These are phyloP conservation scores for Claviceps pusilla DNA, from an alignment of 2,329 filamentous ascomycete species.

Conservation along the genomic window DNA sequence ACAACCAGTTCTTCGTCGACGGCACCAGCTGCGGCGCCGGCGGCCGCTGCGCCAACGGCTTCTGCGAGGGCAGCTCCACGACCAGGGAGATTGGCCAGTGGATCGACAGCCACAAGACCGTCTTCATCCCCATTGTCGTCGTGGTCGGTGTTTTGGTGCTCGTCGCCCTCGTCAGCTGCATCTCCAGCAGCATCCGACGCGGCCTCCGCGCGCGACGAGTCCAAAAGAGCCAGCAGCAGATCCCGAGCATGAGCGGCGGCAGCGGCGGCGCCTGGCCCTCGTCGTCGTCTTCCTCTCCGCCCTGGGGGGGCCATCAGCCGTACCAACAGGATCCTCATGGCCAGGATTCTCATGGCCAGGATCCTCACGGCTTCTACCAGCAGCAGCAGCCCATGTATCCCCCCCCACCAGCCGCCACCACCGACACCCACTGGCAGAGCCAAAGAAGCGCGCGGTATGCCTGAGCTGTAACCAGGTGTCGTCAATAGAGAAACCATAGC, in stretches of 20 bases:
- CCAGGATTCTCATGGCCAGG: too few species aligned
- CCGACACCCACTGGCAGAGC: neutral
- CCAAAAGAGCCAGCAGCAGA: neutral
- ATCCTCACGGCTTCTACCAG: neutral
- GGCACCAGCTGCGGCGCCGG: conserved; percentile 73
- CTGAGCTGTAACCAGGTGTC: neutral
- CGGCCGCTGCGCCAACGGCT: conserved; percentile 64
- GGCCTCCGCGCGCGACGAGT: neutral
- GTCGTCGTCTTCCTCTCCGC: neutral
- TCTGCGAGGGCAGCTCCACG: conserved; percentile 56
- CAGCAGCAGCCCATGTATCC: neutral
- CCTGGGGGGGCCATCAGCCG: neutral
- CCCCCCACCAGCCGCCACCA: neutral
- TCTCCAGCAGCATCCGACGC: conserved; percentile 31
- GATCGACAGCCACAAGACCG: conserved; percentile 59
- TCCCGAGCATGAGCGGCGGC: neutral
- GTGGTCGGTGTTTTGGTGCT: conserved; percentile 58
- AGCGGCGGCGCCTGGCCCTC: neutral
- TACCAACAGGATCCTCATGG: neutral
- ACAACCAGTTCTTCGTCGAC: conserved; percentile 87
- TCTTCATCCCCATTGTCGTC: conserved; percentile 66
- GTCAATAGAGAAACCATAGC: too few species aligned
- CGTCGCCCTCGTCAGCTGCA: conserved; percentile 53
- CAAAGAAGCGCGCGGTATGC: conserved; percentile 1
- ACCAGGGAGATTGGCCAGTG: conserved; percentile 58